Evolutionary conservation across 345 rosid species (phyloP).

Genomic region (Lepidium africanum): DNA sequence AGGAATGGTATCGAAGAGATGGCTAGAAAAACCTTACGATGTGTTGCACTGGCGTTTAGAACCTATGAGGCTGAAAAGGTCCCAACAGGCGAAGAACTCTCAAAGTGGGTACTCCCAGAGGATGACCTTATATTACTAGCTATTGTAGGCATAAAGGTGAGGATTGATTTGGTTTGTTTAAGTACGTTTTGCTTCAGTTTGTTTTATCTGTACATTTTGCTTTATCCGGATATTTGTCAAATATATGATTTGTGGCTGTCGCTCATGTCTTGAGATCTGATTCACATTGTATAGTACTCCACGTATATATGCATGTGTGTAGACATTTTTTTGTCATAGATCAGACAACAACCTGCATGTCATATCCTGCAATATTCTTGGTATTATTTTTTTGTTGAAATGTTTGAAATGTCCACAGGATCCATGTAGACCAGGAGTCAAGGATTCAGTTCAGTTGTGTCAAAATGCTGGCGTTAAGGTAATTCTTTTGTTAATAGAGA

Average conservation of each 20-base stretch:
- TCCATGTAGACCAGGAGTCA: constrained; percentile 88
- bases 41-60: constrained; percentile 85
- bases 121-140: constrained; percentile 82
- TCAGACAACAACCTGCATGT: neutral
- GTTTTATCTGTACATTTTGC: neutral
- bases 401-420: constrained; percentile 44
- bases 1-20: constrained; percentile 61
- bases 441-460: constrained; percentile 68
- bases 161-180: neutral
- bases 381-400: neutral
- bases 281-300: neutral
- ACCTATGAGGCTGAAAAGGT: constrained; percentile 52
- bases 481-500: neutral
- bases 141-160: constrained; percentile 90
- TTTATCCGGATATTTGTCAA: neutral
- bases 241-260: neutral
- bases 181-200: neutral
- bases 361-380: neutral
- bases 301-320: neutral
- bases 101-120: constrained; percentile 76
- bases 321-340: neutral
- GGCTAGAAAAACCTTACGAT: constrained; percentile 84
- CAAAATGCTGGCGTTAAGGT: constrained; percentile 92
- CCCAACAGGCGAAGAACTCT: constrained; percentile 58
- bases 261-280: neutral